Base-by-base conservation (phyloP, 2,329 filamentous ascomycete genomes). In the Cercospora nicotianae region DNA sequence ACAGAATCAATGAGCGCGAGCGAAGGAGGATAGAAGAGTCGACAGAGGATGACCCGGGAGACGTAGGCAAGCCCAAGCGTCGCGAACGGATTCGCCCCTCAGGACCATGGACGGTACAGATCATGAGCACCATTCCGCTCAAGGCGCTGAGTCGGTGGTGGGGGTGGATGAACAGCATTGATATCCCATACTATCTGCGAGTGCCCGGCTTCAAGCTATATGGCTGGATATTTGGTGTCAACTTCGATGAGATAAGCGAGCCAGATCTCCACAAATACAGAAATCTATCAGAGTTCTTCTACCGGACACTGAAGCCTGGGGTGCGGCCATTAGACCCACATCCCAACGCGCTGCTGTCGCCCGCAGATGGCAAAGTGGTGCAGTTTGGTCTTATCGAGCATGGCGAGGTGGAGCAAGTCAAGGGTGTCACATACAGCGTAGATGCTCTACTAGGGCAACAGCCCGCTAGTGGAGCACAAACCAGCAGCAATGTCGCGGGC, bases 361-460 rank as follows among this genome's bases (percentile, higher is more conserved):
- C 95, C 0, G 89, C 95, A 5, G 95, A 99, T 79, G 95, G 95
- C 58, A 91, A 91, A 71, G 87, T 99, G 57, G 87, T 99, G 28
- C 94, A 98, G 75, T 97, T 93, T 74, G 95, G 95, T 10, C 89
- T 89, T 74, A 97, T 99, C 66, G 91, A 96, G 75, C 89, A 94
- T 75, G 94, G 94, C 59, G 93, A 97, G 76, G 96, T 99, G 53
- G 95, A 99, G 79, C 95, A 99, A 81, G 94, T 99, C 71, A 99
- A 99, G 81, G 95, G 95, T 68, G 95, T 99, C 86, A 99, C 95
- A 0, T 99, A 99, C 81, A 96, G 90, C 72, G 87, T 99, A 64
- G 95, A 99, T 78, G 94, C 95, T 7, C 86, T 99, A 1, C 86
- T 99, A 1, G 95, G 95, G 62, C 80, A 80, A 72, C 67, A 79